Conservation (phyloP, 306 rosid genomes). For the Acacia confusa region DNA sequence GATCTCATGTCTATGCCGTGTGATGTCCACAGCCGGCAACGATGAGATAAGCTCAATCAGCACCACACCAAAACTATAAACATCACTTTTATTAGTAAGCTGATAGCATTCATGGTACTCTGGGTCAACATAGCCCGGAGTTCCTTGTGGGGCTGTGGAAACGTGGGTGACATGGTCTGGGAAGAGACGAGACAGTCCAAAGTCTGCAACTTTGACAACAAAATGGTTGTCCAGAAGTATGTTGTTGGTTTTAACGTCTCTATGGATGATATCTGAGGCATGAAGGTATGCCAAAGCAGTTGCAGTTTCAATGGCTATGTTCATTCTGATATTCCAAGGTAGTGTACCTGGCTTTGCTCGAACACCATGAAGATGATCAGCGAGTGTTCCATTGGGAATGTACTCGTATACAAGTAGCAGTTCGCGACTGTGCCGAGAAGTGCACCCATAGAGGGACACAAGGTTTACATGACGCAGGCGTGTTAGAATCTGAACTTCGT, state of each 20-base stretch:
- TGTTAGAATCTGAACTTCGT: constrained; percentile 65
- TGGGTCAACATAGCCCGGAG: constrained; percentile 94
- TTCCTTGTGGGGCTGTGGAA: constrained; percentile 92
- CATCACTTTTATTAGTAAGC: constrained; percentile 78
- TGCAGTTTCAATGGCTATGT: constrained; percentile 79
- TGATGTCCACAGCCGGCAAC: constrained; percentile 81
- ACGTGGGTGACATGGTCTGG: constrained; percentile 64
- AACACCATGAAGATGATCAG: constrained; percentile 79
- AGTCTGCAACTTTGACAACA: constrained; percentile 82
- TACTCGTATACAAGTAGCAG: constrained; percentile 88
- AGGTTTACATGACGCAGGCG: constrained; percentile 65
- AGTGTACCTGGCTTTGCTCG: constrained; percentile 46
- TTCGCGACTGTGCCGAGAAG: constrained; percentile 77
- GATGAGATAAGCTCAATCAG: constrained; percentile 78
- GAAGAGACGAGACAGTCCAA: constrained; percentile 85
- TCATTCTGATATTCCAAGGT: constrained; percentile 63
- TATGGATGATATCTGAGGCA: constrained; percentile 68
- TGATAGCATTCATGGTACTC: constrained; percentile 79
- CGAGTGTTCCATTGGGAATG: constrained; percentile 77
- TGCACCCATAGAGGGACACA: constrained; percentile 80
- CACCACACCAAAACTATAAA: constrained; percentile 88
- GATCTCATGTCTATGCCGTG: constrained; percentile 80
- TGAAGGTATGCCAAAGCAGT: constrained; percentile 78
- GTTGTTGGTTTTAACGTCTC: constrained; percentile 79
- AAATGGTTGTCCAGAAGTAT: constrained; percentile 71